These are phyloP conservation scores for Astragalus membranaceus DNA, from an alignment of 306 rosid species.

Conservation along the genomic window DNA sequence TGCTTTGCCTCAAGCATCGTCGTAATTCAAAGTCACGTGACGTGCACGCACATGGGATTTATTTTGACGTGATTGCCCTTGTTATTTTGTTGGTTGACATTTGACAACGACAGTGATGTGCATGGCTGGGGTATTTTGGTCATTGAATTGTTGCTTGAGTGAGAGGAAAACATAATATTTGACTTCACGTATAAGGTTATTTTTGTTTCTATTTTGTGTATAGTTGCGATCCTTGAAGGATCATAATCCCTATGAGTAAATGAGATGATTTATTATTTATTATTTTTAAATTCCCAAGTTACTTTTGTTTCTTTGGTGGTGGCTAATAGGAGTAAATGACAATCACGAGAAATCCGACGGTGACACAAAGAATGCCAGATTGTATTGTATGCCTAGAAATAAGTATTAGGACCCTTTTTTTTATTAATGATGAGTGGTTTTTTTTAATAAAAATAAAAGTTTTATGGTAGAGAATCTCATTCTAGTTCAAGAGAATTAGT, in stretches of 20 bases:
- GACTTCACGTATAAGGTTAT: conserved; percentile 43
- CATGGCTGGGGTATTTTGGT: conserved; percentile 28
- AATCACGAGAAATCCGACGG: conserved; percentile 55
- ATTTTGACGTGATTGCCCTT: background rate
- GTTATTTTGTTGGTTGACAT: background rate
- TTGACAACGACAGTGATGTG: background rate
- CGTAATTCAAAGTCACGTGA: conserved; percentile 14
- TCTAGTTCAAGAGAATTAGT: too few species aligned
- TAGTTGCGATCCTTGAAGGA: conserved; percentile 22
- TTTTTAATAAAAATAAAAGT: too few species aligned
- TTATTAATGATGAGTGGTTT: too few species aligned
- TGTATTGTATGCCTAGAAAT: conserved; percentile 4
- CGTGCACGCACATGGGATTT: background rate
- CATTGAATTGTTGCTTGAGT: conserved; percentile 4
- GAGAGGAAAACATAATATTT: conserved; percentile 23
- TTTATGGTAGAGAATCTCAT: too few species aligned
- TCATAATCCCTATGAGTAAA: conserved; percentile 17
- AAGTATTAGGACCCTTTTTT: background rate
- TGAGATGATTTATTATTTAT: conserved; percentile 5
- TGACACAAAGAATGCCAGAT: conserved; percentile 15
- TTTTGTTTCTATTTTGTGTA: conserved; percentile 20
- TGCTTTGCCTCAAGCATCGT: conserved; percentile 30
- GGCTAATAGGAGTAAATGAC: conserved; percentile 41
- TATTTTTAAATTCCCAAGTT: background rate
- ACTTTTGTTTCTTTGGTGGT: conserved; percentile 35